Conservation (phyloP, 768 basidiomycete genomes). For the Pleurotus pulmonarius region DNA sequence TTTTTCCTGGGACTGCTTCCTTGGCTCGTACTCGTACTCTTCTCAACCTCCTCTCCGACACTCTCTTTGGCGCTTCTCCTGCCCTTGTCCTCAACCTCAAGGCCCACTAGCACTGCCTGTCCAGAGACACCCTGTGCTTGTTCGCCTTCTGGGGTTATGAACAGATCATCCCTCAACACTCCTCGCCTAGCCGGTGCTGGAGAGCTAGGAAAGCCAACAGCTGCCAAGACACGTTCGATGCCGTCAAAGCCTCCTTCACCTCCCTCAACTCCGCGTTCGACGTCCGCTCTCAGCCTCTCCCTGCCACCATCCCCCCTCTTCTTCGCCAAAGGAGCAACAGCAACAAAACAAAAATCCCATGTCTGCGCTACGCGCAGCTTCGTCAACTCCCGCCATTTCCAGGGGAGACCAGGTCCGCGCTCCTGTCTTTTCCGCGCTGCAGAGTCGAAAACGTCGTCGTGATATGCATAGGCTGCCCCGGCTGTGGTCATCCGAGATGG, state of each 20-base stretch:
- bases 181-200: conserved; percentile 55
- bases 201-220: conserved; percentile 48
- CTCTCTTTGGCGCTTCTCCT: conserved; percentile 5
- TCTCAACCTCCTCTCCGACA: background rate
- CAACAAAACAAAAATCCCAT: conserved; percentile 71
- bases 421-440: conserved; percentile 23
- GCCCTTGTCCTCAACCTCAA: conserved; percentile 38
- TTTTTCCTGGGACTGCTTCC: background rate
- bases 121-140: conserved; percentile 16
- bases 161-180: conserved; percentile 62
- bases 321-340: conserved; percentile 30
- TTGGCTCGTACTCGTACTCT: background rate
- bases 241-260: conserved; percentile 40
- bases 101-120: conserved; percentile 22
- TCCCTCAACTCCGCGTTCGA: conserved; percentile 10
- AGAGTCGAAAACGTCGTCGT: conserved; percentile 9
- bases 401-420: conserved; percentile 47
- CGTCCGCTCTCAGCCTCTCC: conserved; percentile 24
- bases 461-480: background rate
- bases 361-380: conserved; percentile 71
- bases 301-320: conserved; percentile 22
- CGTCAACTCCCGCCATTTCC: conserved; percentile 78
- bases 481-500: conserved; percentile 15
- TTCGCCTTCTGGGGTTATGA: conserved; percentile 43
- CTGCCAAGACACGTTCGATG: conserved; percentile 55